Evolutionary conservation across 257 asterid species (phyloP).

Genomic region (Thymus mandschuricus): DNA sequence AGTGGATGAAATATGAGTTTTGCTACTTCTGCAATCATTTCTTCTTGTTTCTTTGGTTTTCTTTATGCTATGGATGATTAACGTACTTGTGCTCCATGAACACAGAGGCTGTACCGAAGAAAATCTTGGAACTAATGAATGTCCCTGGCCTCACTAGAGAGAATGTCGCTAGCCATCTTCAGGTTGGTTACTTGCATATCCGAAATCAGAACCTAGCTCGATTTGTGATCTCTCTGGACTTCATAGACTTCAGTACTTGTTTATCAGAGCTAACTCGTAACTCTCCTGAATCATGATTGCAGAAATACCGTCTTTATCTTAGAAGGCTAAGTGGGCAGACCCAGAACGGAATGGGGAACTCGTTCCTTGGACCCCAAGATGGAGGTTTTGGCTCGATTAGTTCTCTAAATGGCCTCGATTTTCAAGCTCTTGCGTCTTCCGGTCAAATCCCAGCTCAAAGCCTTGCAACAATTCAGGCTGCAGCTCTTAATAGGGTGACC

Average conservation of each 20-base stretch:
- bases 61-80: not conserved
- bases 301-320: slow-evolving; percentile 86
- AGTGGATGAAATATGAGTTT: not conserved
- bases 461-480: slow-evolving; percentile 78
- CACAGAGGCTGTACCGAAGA: slow-evolving; percentile 87
- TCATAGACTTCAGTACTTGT: not conserved
- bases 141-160: slow-evolving; percentile 80
- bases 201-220: not conserved
- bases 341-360: slow-evolving; percentile 55
- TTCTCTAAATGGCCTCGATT: slow-evolving; percentile 60
- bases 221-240: not conserved
- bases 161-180: slow-evolving; percentile 92
- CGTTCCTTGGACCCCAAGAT: slow-evolving; percentile 62
- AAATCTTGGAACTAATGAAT: slow-evolving; percentile 79
- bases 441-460: slow-evolving; percentile 72
- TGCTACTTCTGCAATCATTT: not conserved
- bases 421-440: slow-evolving; percentile 69
- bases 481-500: slow-evolving; percentile 54
- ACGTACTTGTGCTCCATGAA: slow-evolving; percentile 10
- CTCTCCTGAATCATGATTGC: slow-evolving; percentile 32
- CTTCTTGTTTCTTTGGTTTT: not conserved
- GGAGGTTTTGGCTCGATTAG: slow-evolving; percentile 55
- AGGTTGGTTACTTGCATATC: slow-evolving; percentile 44
- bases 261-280: not conserved
- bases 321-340: slow-evolving; percentile 74